Conservation (phyloP, 192 early-diverging fungal genomes). For the Spizellomyces punctatus region DNA sequence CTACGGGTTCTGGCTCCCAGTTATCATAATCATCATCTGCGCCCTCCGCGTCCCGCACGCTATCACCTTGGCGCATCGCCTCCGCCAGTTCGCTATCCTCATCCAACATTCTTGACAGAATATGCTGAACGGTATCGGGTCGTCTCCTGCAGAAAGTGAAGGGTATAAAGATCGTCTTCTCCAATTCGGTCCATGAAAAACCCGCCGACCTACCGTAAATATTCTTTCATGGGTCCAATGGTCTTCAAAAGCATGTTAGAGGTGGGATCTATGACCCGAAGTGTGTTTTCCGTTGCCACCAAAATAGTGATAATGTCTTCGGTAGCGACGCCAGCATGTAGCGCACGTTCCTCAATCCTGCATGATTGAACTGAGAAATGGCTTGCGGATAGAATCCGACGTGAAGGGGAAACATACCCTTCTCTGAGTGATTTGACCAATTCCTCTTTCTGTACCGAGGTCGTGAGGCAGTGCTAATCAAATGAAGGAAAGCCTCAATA, state of each 20-base stretch:
- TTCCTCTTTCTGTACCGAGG: constrained; percentile 18
- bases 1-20: constrained; percentile 27
- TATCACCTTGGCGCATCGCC: constrained; percentile 12
- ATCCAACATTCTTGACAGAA: constrained; percentile 18
- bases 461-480: background rate
- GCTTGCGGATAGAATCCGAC: background rate
- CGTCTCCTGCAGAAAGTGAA: background rate
- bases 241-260: constrained; percentile 15
- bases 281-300: constrained; percentile 9
- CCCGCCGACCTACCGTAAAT: constrained; percentile 9
- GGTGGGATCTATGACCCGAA: constrained; percentile 22
- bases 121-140: constrained; percentile 12
- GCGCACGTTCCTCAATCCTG: constrained; percentile 16
- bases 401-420: background rate
- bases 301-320: constrained; percentile 21
- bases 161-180: background rate
- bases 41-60: background rate
- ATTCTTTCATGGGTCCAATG: constrained; percentile 13
- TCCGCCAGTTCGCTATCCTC: constrained; percentile 13
- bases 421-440: constrained; percentile 15
- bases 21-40: constrained; percentile 7
- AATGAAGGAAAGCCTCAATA: too few species aligned
- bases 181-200: background rate
- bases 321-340: constrained; percentile 23
- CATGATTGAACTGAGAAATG: background rate